Percentiles rank a stretch among this genome's conserved stretches.
Conservation (phyloP, 1,284 basidiomycete species). For the Meira miltonrushii region DNA sequence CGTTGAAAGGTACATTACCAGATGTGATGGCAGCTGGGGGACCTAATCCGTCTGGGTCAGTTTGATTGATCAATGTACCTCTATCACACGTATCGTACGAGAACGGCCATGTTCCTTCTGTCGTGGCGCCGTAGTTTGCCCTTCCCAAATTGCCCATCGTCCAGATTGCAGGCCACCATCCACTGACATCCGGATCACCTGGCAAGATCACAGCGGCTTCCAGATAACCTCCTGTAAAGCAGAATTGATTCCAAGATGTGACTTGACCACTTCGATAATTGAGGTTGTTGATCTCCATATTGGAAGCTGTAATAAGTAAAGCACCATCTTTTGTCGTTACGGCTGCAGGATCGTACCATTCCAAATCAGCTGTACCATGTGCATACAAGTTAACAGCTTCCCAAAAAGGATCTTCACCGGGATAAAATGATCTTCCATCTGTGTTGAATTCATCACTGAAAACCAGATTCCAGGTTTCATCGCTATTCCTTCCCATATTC, state of each 20-base stretch:
- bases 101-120: conserved; percentile 54
- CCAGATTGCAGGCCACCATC: conserved; percentile 41
- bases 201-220: conserved; percentile 44
- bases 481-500: background rate
- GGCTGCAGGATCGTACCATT: conserved; percentile 45
- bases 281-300: conserved; percentile 50
- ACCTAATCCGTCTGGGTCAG: conserved; percentile 21
- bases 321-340: conserved; percentile 36
- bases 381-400: conserved; percentile 36
- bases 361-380: conserved; percentile 14
- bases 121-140: conserved; percentile 73
- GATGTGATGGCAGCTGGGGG: conserved; percentile 51
- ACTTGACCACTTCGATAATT: conserved; percentile 45
- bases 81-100: conserved; percentile 54
- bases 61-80: conserved; percentile 46
- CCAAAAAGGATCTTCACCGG: conserved; percentile 53
- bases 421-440: conserved; percentile 41
- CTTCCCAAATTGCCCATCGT: conserved; percentile 61
- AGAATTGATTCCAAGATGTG: conserved; percentile 49
- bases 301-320: conserved; percentile 29
- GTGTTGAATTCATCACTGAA: conserved; percentile 48
- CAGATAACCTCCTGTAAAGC: conserved; percentile 51
- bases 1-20: conserved; percentile 37
- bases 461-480: conserved; percentile 22
- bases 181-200: conserved; percentile 26